Evolutionary conservation across 179 eudicot genomes (phyloP), one percentile per base, ranked within the genome.

Genomic region (Silene vulgaris): DNA sequence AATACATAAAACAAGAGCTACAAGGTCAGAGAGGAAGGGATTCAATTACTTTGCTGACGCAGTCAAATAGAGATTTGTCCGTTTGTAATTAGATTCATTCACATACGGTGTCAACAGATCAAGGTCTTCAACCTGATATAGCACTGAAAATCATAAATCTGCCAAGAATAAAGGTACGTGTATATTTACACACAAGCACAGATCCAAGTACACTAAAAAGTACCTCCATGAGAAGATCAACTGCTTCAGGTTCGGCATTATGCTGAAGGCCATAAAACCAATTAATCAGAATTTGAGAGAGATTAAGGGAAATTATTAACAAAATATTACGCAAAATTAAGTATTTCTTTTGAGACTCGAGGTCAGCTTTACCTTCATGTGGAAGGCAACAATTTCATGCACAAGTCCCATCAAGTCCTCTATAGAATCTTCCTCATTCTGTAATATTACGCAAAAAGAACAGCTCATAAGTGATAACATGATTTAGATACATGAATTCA

Each of bases 231-330:
- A 96, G 82, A 83, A 96, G 90, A 93, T 96, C 97, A 11, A 90
- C 97, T 48, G 99, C 99, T 87, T 96, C 99, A 69, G 92, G 96
- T 82, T 96, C 99, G n/a, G 97, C 99, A 87, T 96, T 96, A 82
- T 96, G 99, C 99, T 96, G 89, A 81, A 88, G 79, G 28, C 4
- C 45, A 79, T 52, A 3, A 67, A 68, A 30, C 69, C 32, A 52
- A 69, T 67, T 19, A 23, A 63, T 54, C 20, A 77, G 71, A 30
- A 65, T 61, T 43, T 71, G 32, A 48, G 61, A 29, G 17, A n/a
- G 59, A 21, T 70, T 2, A 19, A 75, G 9, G 57, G 23, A 9
- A 37, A 19, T 26, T 60, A 67, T 17, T 35, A 11, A 29, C 69
- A 11, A 29, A 68, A 37, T 37, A 52, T 63, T 63, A 74, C 1